phyloP scores from a whole-genome alignment of 768 basidiomycete genomes.

The Lactarius tabidus region DNA sequence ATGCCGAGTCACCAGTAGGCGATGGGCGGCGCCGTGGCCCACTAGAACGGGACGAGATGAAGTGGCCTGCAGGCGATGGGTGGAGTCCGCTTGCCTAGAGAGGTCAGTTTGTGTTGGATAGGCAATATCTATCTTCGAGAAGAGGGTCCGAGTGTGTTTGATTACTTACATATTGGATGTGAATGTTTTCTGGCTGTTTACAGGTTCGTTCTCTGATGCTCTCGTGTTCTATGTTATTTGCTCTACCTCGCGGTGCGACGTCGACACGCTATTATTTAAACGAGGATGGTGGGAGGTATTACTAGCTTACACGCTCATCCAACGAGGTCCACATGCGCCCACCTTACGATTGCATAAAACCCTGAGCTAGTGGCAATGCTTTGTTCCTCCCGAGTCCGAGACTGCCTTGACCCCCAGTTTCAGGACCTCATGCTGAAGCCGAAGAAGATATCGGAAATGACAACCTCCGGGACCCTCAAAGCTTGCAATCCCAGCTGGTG shows the following conservation, averaged over 20 bases:
- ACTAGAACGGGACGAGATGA: conserved; percentile 49
- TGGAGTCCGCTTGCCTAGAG: conserved; percentile 41
- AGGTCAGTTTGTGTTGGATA: not conserved
- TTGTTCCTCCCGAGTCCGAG: not conserved
- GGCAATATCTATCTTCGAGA: not conserved
- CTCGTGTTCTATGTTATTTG: not conserved
- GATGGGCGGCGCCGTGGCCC: conserved; percentile 15
- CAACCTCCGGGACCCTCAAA: not conserved
- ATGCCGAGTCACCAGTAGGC: conserved; percentile 21
- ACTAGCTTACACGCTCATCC: not conserved
- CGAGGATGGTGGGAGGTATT: not conserved
- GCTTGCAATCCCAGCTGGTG: not conserved
- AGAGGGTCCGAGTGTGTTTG: conserved; percentile 1
- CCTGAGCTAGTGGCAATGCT: not conserved
- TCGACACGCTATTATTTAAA: not conserved
- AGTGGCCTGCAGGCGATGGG: conserved; percentile 58
- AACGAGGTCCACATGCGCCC: not conserved
- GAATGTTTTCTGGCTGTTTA: not conserved
- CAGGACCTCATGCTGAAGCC: not conserved
- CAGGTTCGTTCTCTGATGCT: not conserved
- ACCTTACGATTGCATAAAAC: not conserved
- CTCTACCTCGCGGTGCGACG: not conserved
- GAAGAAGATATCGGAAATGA: not conserved
- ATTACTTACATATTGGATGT: conserved; percentile 1
- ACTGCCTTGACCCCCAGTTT: not conserved